Evolutionary conservation across 306 rosid species (phyloP), one percentile per base, ranked within the genome.

Genomic region (Arachis hypogaea): DNA sequence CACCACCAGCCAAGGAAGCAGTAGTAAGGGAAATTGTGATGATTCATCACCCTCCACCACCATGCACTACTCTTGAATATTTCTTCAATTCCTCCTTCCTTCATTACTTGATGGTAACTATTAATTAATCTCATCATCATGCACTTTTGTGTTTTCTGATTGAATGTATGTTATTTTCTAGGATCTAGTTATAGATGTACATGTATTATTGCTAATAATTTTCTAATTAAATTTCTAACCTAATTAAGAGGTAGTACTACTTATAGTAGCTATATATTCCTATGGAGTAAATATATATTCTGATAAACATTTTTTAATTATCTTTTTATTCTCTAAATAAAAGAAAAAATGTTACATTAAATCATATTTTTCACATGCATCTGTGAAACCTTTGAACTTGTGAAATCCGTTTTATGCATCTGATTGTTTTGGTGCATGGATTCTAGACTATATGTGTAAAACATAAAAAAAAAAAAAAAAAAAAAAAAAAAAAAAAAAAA

Each of bases 11-110:
- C 92, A 56, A 73, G 61, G 12, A 77, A 82, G 38, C 38, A 33
- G 38, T 33, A 33, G 16, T 14, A 52, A 81, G 72, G 88, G 81
- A 54, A 79, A 60, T 73, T 82, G 87, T 59, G 86, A 86, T 52
- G 58, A 52, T 1, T 11, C 11, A 52, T 84, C 96, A 3, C 70
- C 66, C 73, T 83, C 88, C 62, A 83, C 88, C 59, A 44, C 90
- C 69, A 56, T 78, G 76, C 87, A 83, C 75, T 89, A 77, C 71
- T 80, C 90, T 72, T 91, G 86, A 81, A 52, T 52, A 54, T 42
- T 50, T 5, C 6, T 12, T 12, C 28, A 22, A 22, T 22, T 22
- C 56, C 56, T 49, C 22, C 69, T 64, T 72, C 56, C 29, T 68
- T 71, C 51, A 7, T 46, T 30, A 3, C 29, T 81, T 85, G 11